Base-by-base conservation (phyloP, 2,329 filamentous ascomycete genomes). In the Diaporthe sp. region DNA sequence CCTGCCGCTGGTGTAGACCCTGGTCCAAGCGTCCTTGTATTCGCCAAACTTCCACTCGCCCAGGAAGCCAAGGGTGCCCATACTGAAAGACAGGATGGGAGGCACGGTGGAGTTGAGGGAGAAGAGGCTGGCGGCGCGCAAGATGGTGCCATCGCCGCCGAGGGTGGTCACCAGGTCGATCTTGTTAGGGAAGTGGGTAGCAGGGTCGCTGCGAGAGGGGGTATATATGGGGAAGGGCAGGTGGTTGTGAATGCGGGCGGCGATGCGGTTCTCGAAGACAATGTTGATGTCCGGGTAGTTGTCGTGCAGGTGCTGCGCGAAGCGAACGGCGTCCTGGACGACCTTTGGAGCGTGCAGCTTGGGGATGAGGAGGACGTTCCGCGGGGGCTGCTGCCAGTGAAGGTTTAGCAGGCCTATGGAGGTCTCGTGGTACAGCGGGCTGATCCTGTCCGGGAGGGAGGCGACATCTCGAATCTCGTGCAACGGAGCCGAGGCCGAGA, bases 31-130 rank as follows among this genome's bases (percentile, higher is more conserved):
- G 65, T 94, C 90, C 84, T 98, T 98, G 85, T 97, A 94, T 79
- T 98, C 96, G 9, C 88, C 88, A 81, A 98, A 98, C 79, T 97
- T 97, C 96, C 96, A 99, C 83, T 98, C 96, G 22, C 96, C 96
- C 10, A 99, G 85, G 78, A 99, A 99, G 0, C 97, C 97, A 0
- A 99, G 86, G 0, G 96, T 97, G 8, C 97, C 97, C 94, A 99
- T 98, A 81, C 95, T 97, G 81, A 99, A 99, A 1, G 94, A 95
- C 10, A 99, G 87, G 44, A 99, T 94, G 0, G 97, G 97, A 0
- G 97, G 97, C 0, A 99, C 96, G 56, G 92, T 91, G 2, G 90
- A 88, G 58, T 94, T 92, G 50, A 94, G 93, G 74, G 95, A 95
- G 84, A 97, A 98, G 7, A 98, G 88, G 71, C 94, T 96, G 2